phyloP scores from a whole-genome alignment of 371 early-diverging fungal genomes.

The Mucor racemosus region DNA sequence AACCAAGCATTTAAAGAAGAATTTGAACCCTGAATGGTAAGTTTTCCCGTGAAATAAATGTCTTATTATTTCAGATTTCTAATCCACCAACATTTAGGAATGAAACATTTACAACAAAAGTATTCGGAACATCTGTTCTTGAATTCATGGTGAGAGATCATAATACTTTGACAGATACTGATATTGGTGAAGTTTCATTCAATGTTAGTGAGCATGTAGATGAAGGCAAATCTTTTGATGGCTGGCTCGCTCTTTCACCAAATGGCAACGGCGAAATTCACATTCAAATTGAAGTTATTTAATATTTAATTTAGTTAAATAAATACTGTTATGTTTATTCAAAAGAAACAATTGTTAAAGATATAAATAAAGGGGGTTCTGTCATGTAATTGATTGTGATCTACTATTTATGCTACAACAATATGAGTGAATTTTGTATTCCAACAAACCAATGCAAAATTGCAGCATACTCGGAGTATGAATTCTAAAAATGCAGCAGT shows the following conservation, averaged over 20 bases:
- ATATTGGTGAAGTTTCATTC: conserved; percentile 54
- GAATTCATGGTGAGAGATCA: conserved; percentile 60
- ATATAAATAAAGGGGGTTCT: no score
- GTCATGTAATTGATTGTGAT: no score
- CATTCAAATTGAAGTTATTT: conserved; percentile 23
- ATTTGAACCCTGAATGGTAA: conserved; percentile 64
- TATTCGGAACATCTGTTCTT: conserved; percentile 41
- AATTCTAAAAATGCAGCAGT: no score
- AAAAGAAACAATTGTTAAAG: no score
- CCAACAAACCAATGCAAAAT: no score
- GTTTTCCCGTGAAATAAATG: neutral
- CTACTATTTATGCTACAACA: no score
- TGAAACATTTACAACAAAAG: conserved; percentile 28
- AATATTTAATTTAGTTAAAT: neutral
- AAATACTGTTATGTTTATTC: neutral
- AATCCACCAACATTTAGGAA: conserved; percentile 26
- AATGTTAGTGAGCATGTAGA: conserved; percentile 47
- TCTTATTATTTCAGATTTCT: neutral
- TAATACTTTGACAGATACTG: conserved; percentile 61
- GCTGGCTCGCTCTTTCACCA: conserved; percentile 27
- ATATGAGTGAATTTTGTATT: no score
- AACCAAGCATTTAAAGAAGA: conserved; percentile 75
- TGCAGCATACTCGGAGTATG: no score
- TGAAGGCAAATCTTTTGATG: conserved; percentile 22
- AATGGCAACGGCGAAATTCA: conserved; percentile 24